Evolutionary conservation across 495 filamentous ascomycete genomes (phyloP), one percentile per base, ranked within the genome.

Genomic region (Opeltia flavorubescens): DNA sequence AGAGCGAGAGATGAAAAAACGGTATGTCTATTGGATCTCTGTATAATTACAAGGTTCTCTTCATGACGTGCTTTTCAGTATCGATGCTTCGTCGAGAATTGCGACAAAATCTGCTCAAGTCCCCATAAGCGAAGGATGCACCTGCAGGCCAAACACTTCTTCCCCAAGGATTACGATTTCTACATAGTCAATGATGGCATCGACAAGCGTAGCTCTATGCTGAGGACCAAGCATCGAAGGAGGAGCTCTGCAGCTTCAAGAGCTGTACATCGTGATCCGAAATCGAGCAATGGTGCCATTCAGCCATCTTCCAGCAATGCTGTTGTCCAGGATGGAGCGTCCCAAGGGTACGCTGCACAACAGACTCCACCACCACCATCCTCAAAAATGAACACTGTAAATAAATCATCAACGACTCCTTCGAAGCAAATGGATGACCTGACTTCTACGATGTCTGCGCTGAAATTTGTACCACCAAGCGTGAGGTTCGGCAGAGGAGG

Each of bases 81-180:
- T 59, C 74, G 70, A 2, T 98, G 91, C 60, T 91, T 96, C 58
- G 80, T 95, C 13, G 83, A 94, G 56, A 77, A 71, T 38, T 98
- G 91, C 56, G 88, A 94, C 39, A 70, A 81, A 48, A 79, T 88
- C 63, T 96, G 89, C 65, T 80, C 74, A 24, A 87, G 80, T 6
- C 79, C 84, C 4, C 74, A 84, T 51, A 98, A 94, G 61, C 76
- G 91, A 39, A 70, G 81, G 42, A 76, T 84, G 59, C 91, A 98
- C 64, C 64, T 94, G 21, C 84, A 89, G 48, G 89, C 94, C 61
- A 95, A 95, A 63, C 91, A 98, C 56, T 76, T 83, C 68, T 98
- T 91, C 61, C 91, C 89, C 4, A 80, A 76, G 71, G 83, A 84
- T 49, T 98, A 89, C 59, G 89, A 95, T 58, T 96, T 95, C 60